A percentile compares a stretch with the other conserved stretches of the same genome.
phyloP scores from a whole-genome alignment of 164 flowering plant genomes.

The Brasenia schreberi region DNA sequence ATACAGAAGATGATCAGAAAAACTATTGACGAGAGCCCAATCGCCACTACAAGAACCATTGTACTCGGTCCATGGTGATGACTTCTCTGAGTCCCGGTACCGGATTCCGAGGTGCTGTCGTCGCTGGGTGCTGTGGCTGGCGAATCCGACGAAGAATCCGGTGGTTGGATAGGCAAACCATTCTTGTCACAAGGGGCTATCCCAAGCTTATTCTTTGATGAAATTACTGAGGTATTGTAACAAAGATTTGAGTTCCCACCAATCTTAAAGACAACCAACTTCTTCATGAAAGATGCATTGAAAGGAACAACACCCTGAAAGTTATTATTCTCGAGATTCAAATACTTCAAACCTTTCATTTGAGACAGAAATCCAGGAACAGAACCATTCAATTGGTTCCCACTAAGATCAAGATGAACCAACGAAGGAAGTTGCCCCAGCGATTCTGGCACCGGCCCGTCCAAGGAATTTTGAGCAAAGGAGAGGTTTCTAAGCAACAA shows the following conservation, averaged over 20 bases:
- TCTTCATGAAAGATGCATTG: conserved; percentile 50
- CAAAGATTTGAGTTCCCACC: conserved; percentile 65
- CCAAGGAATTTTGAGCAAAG: conserved; percentile 46
- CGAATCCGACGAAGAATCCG: no score
- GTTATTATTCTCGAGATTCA: conserved; percentile 67
- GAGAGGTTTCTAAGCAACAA: conserved; percentile 43
- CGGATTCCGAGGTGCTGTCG: no score
- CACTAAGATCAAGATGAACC: conserved; percentile 70
- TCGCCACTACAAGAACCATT: conserved; percentile 86
- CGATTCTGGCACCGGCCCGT: conserved; percentile 63
- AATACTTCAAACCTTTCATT: conserved; percentile 51
- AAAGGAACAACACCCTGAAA: conserved; percentile 85
- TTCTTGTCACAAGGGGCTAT: conserved; percentile 80
- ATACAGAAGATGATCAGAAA: conserved; percentile 76
- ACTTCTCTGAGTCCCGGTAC: no score
- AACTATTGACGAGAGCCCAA: conserved; percentile 73
- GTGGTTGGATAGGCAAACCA: conserved; percentile 32
- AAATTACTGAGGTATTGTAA: conserved; percentile 50
- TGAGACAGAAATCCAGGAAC: conserved; percentile 49
- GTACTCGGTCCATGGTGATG: conserved; percentile 63
- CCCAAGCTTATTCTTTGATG: conserved; percentile 73
- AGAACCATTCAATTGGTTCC: conserved; percentile 77
- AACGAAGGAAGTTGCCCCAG: conserved; percentile 35
- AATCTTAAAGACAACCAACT: conserved; percentile 52
- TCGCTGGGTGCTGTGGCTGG: no score